These are phyloP conservation scores for Musa acuminata DNA, from an alignment of 176 grass and related monocot genomes.

Conservation along the genomic window DNA sequence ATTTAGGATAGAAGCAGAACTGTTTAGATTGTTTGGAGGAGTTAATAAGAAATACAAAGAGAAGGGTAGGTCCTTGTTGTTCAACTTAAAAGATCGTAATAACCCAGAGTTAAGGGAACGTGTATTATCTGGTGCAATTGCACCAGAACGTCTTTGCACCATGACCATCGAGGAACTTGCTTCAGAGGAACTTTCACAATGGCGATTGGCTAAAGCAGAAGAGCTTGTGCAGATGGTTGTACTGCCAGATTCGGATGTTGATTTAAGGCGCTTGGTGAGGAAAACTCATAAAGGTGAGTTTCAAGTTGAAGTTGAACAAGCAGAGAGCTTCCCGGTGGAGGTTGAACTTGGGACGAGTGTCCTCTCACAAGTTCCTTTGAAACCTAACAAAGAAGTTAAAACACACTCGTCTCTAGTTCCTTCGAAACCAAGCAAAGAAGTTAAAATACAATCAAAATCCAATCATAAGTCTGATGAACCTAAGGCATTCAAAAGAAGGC, in stretches of 20 bases:
- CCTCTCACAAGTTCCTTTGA: slow-evolving; percentile 26
- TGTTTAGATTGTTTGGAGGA: slow-evolving; percentile 62
- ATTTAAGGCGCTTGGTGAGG: slow-evolving; percentile 44
- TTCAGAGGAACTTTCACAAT: slow-evolving; percentile 69
- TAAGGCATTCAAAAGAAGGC: slow-evolving; percentile 19
- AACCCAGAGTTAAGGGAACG: slow-evolving; percentile 51
- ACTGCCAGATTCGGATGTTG: slow-evolving; percentile 48
- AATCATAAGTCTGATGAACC: slow-evolving; percentile 21
- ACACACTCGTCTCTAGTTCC: slow-evolving; percentile 6
- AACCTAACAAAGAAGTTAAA: slow-evolving; percentile 20
- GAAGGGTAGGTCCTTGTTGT: slow-evolving; percentile 67
- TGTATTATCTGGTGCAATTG: slow-evolving; percentile 65
- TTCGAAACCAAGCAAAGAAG: slow-evolving; percentile 22
- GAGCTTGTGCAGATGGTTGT: slow-evolving; percentile 65
- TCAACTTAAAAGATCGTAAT: slow-evolving; percentile 69
- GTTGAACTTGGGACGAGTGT: slow-evolving; percentile 37
- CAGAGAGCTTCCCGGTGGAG: slow-evolving; percentile 36
- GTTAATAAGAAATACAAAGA: slow-evolving; percentile 91
- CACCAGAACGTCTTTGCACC: slow-evolving; percentile 47
- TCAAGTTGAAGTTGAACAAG: slow-evolving; percentile 66
- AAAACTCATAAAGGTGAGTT: slow-evolving; percentile 91
- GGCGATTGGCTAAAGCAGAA: slow-evolving; percentile 73
- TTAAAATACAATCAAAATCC: slow-evolving; percentile 14
- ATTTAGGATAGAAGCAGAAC: slow-evolving; percentile 57
- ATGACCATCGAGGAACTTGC: slow-evolving; percentile 79